Evolutionary conservation across 208 protist species (phyloP).

Genomic region (Crithidia acanthocephali): DNA sequence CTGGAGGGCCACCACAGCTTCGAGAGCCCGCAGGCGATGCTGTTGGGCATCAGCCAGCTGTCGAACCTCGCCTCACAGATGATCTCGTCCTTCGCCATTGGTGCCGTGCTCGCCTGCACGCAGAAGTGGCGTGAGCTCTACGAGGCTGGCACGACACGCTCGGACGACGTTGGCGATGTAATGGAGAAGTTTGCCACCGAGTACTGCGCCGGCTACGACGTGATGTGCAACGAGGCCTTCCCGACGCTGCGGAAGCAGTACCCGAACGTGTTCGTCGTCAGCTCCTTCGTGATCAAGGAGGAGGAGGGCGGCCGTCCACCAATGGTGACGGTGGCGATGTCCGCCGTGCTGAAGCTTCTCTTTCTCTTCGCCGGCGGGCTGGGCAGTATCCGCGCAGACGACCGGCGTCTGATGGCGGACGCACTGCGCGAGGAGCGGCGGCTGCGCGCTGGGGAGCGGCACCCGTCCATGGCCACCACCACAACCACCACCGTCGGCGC

Average conservation of each 20-base stretch:
- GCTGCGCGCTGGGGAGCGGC: background rate
- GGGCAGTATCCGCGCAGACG: slow-evolving; percentile 63
- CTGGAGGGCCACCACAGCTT: slow-evolving; percentile 33
- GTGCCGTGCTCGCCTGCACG: slow-evolving; percentile 31
- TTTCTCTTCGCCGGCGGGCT: slow-evolving; percentile 68
- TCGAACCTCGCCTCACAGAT: slow-evolving; percentile 62
- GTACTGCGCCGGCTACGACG: slow-evolving; percentile 35
- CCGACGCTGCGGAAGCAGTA: slow-evolving; percentile 45
- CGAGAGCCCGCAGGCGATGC: slow-evolving; percentile 37
- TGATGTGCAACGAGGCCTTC: slow-evolving; percentile 31
- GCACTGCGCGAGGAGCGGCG: slow-evolving; percentile 19
- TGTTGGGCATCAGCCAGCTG: slow-evolving; percentile 51
- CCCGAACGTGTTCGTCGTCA: slow-evolving; percentile 58
- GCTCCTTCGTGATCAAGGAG: slow-evolving; percentile 21
- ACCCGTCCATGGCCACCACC: background rate
- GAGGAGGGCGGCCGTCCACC: slow-evolving; percentile 30
- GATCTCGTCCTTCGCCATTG: slow-evolving; percentile 50
- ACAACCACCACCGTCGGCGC: background rate
- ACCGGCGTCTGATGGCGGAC: slow-evolving; percentile 33
- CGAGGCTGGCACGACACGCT: slow-evolving; percentile 10
- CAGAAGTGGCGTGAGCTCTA: slow-evolving; percentile 31
- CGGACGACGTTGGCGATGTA: slow-evolving; percentile 23
- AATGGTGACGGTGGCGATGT: slow-evolving; percentile 42
- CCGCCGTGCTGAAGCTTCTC: slow-evolving; percentile 53
- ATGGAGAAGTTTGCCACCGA: slow-evolving; percentile 32